Evolutionary conservation across 1,139 yeast species (phyloP).

Genomic region (Kluyveromyces marxianus): DNA sequence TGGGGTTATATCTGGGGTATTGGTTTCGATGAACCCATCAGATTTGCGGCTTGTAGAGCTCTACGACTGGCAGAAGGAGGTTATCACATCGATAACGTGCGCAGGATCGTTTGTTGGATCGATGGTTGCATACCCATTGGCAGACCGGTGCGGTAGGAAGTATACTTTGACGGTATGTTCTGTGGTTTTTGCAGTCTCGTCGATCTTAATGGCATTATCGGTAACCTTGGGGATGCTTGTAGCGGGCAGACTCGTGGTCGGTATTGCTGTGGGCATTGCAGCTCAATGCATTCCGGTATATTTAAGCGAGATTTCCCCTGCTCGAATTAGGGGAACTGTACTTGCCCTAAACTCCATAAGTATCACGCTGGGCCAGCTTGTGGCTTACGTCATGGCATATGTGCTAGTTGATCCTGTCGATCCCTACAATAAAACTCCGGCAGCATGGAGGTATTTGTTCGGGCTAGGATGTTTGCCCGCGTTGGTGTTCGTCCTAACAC

Average conservation of each 20-base stretch:
- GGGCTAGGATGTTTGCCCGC: constrained; percentile 38
- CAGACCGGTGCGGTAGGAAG: constrained; percentile 35
- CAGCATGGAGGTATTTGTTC: constrained; percentile 39
- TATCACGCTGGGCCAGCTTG: constrained; percentile 40
- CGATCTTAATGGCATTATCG: constrained; percentile 34
- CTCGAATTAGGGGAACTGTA: constrained; percentile 34
- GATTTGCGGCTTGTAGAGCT: constrained; percentile 26
- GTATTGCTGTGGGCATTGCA: constrained; percentile 38
- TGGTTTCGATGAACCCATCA: constrained; percentile 32
- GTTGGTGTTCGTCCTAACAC: constrained; percentile 29
- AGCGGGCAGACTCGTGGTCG: constrained; percentile 35
- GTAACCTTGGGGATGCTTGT: constrained; percentile 25
- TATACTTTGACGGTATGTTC: constrained; percentile 33
- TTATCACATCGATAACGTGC: constrained; percentile 38
- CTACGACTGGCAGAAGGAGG: constrained; percentile 32
- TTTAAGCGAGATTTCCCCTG: constrained; percentile 38
- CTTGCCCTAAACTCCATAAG: constrained; percentile 37
- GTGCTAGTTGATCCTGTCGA: constrained; percentile 12
- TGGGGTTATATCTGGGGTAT: constrained; percentile 37
- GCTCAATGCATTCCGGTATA: constrained; percentile 39
- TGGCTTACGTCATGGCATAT: constrained; percentile 35
- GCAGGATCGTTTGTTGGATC: constrained; percentile 40
- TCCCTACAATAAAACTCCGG: constrained; percentile 7
- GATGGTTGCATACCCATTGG: constrained; percentile 31
- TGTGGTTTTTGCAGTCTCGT: constrained; percentile 32